phyloP scores from a whole-genome alignment of 768 basidiomycete species.

The Cyclocybe cylindracea region DNA sequence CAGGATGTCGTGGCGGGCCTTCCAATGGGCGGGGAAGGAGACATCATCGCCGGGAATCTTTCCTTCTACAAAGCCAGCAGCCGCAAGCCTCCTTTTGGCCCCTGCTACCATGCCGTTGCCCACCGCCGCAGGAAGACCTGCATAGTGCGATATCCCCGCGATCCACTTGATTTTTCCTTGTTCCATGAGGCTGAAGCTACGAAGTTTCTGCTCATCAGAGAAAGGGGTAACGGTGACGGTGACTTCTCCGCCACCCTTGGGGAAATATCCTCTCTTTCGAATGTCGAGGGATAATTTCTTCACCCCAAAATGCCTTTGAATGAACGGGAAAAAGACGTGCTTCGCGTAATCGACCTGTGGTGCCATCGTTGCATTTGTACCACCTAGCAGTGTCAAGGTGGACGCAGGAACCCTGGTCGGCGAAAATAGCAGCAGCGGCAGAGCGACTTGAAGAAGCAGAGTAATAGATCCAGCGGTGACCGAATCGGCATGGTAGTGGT shows the following conservation, averaged over 20 bases:
- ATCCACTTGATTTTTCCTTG: slow-evolving; percentile 55
- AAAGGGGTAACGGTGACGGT: slow-evolving; percentile 44
- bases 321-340: slow-evolving; percentile 68
- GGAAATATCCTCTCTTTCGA: slow-evolving; percentile 66
- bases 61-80: slow-evolving; percentile 31
- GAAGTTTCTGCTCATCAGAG: slow-evolving; percentile 35
- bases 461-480: slow-evolving; percentile 73
- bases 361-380: slow-evolving; percentile 70
- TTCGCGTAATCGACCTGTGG: slow-evolving; percentile 78
- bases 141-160: slow-evolving; percentile 63
- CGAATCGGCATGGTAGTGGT: slow-evolving; percentile 41
- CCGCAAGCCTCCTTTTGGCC: slow-evolving; percentile 44
- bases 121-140: slow-evolving; percentile 57
- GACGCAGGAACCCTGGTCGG: slow-evolving; percentile 33
- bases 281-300: slow-evolving; percentile 46
- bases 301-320: slow-evolving; percentile 55
- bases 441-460: slow-evolving; percentile 69
- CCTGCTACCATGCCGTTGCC: slow-evolving; percentile 59
- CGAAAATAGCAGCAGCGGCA: slow-evolving; percentile 69
- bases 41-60: slow-evolving; percentile 2
- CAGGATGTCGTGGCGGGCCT: slow-evolving; percentile 15
- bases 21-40: too few relatives aligned
- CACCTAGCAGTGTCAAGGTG: slow-evolving; percentile 59
- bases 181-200: slow-evolving; percentile 48
- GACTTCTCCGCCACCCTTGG: slow-evolving; percentile 72